These are phyloP conservation scores for Bauhinia variegata DNA, from an alignment of 306 rosid genomes.

Conservation along the genomic window DNA sequence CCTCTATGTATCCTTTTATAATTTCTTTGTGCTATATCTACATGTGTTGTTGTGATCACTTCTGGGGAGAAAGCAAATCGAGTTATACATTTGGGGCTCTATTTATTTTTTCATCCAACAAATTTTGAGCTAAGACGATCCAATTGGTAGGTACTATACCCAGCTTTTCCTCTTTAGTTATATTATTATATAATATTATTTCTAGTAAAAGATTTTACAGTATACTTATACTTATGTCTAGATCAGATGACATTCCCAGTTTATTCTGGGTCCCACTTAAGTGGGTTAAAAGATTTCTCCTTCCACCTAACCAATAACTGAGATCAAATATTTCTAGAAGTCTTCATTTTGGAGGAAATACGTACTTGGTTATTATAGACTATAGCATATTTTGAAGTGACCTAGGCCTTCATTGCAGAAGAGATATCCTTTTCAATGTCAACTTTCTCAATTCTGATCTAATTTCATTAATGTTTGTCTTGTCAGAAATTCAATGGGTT, in stretches of 20 bases:
- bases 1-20: background rate
- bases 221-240: background rate
- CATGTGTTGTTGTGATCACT: background rate
- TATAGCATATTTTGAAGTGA: background rate
- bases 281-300: background rate
- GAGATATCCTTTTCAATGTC: background rate
- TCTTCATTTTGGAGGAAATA: slow-evolving; percentile 9
- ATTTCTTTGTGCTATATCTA: too few relatives aligned
- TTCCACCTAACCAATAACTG: background rate
- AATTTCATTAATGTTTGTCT: slow-evolving; percentile 26
- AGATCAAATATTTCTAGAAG: slow-evolving; percentile 1
- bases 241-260: slow-evolving; percentile 8
- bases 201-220: background rate
- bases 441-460: background rate
- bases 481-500: slow-evolving; percentile 88
- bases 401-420: background rate
- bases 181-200: background rate
- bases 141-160: too few relatives aligned
- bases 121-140: too few relatives aligned
- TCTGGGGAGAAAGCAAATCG: background rate
- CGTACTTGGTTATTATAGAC: background rate
- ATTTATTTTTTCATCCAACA: too few relatives aligned
- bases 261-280: background rate
- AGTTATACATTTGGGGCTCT: background rate
- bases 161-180: background rate